Base-by-base conservation (phyloP, 441 rosid genomes). In the Geranium incanum region DNA sequence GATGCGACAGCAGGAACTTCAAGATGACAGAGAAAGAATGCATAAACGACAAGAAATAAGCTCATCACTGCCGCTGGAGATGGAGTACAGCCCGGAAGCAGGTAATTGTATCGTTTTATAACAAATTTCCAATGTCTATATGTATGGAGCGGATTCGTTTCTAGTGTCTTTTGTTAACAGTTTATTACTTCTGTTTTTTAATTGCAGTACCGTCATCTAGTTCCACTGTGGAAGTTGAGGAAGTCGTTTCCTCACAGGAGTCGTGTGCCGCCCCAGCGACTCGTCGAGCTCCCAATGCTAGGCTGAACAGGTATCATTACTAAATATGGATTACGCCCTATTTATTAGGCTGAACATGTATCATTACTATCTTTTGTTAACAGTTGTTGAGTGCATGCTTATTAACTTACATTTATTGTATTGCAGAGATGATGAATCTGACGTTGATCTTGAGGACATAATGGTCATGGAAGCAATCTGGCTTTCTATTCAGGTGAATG, bases 401-500 rank as follows among this genome's bases (percentile, higher is more conserved):
- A 16, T 16, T 57, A 57, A 57, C 63, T 57, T 57, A 6, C 63
- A 57, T 16, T 57, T 21, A 16, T 57, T 16, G 23, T 57, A 78
- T 66, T 60, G 71, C 81, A 95, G 99, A 96, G 90, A 87, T 73
- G 96, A 85, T 67, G 99, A 87, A 69, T 87, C 86, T 84, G 97
- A 92, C 37, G 71, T 92, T 68, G 99, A 95, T 80, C 96, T 91
- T 5, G 99, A 95, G 81, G 99, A 91, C 70, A 82, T 92, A 76
- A 95, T 95, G 99, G 85, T 92, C 64, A 92, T 86, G 91, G 97
- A 92, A 85, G 99, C 97, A 66, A 87, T 95, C 74, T 92, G 96
- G 98, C 97, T 79, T 79, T 95, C 99, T 18, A 84, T 92, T 75
- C 97, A 92, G 97, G 99, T 90, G 83, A 71, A 6, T 8, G 1